Evolutionary conservation across 2,329 filamentous ascomycete species (phyloP), one percentile per base, ranked within the genome.

Genomic region (Aspergillus sp.): DNA sequence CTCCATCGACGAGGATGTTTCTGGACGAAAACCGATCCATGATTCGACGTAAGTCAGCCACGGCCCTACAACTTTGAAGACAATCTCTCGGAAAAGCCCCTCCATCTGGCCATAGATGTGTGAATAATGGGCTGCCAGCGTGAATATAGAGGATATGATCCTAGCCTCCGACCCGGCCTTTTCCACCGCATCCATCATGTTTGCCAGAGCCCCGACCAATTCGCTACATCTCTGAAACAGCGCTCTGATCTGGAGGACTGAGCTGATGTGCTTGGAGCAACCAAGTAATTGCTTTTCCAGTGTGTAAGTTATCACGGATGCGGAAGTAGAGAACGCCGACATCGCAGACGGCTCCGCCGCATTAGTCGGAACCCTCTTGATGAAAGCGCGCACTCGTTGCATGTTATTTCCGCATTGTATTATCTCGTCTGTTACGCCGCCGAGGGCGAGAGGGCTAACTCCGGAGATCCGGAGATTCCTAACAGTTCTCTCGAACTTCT

Each of bases 21-120:
- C 86, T 3, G 79, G 75, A 59, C 79, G 82, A 11, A 90, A 81
- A 0, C 91, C 91, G 59, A 93, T 85, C 90, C 90, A 95, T 66
- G 87, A 85, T 63, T 88, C 83, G 7, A 89, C 78, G 52, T 87
- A 82, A 52, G 86, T 82, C 8, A 90, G 76, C 84, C 88, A 92
- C 0, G 89, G 89, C 27, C 75, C 74, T 1, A 85, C 85, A 1
- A 88, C 85, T 40, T 83, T 79, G 45, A 80, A 78, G 15, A 95
- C 72, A 0, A 93, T 80, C 60, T 91, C 85, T 15, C 86, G 83
- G 67, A 91, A 82, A 33, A 90, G 81, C 21, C 83, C 80, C 19
- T 84, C 83, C 21, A 92, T 73, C 57, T 85, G 83, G 12, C 78
- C 77, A 50, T 86, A 84, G 33, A 83, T 82, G 62, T 90, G 84